A percentile compares a stretch with the other conserved stretches of the same genome.
These are phyloP conservation scores for Escallonia rubra DNA, from an alignment of 129 eudicot species.

Conservation along the genomic window DNA sequence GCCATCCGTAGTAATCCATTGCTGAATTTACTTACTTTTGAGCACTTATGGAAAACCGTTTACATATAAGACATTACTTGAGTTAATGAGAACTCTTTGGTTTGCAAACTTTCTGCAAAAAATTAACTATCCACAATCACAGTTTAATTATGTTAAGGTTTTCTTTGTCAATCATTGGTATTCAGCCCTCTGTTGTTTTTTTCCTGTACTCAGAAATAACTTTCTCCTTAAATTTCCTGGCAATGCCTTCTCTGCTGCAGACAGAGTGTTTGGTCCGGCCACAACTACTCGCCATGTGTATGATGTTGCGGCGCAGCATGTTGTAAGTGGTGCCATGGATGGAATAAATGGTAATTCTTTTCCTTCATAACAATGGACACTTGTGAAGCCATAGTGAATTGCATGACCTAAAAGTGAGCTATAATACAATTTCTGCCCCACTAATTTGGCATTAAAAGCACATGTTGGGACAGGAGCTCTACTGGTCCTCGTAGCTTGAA, in stretches of 20 bases:
- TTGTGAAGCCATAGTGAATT: background rate
- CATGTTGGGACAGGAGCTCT: background rate
- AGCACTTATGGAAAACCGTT: too few species aligned
- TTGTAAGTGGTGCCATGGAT: conserved; percentile 86
- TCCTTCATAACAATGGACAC: background rate
- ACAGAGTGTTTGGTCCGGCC: conserved; percentile 95
- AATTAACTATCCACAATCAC: too few species aligned
- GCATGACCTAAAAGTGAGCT: background rate
- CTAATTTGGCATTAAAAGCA: too few species aligned
- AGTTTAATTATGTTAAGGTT: too few species aligned
- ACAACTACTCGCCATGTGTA: conserved; percentile 93
- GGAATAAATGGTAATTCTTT: conserved; percentile 69
- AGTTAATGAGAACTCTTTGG: too few species aligned
- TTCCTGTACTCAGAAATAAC: background rate
- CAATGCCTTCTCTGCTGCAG: conserved; percentile 31
- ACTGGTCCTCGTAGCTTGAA: too few species aligned
- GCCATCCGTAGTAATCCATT: too few species aligned
- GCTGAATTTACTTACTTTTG: too few species aligned
- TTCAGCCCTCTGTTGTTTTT: background rate
- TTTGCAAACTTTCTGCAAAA: too few species aligned
- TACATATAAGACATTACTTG: too few species aligned
- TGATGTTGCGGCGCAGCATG: conserved; percentile 93
- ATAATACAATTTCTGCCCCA: background rate
- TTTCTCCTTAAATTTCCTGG: background rate
- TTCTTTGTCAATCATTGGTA: too few species aligned